Percentiles rank a stretch among this genome's conserved stretches.
Conservation (phyloP, 139 green algal genomes). For the Bryopsis sp. region DNA sequence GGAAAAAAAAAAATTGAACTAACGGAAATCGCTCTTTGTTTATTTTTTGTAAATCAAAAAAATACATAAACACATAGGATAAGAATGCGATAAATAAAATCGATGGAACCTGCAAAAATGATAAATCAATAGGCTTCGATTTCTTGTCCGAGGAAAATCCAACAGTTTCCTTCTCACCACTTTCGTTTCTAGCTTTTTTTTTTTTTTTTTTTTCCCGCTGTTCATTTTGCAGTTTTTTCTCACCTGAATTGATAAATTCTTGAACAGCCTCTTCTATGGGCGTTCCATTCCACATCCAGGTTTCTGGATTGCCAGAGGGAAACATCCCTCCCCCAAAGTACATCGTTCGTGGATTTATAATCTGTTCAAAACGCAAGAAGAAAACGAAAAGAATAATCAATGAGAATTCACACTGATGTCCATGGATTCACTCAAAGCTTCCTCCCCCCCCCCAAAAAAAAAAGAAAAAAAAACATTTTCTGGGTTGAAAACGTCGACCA, state of each 20-base stretch:
- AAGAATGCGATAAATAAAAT: background rate
- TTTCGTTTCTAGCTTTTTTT: background rate
- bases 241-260: slow-evolving; percentile 3
- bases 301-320: background rate
- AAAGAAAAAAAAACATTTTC: background rate
- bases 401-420: no score
- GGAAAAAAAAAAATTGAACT: background rate
- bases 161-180: background rate
- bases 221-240: background rate
- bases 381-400: background rate
- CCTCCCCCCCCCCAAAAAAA: background rate
- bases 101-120: background rate
- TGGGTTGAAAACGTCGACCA: background rate
- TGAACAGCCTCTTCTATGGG: background rate
- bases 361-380: background rate
- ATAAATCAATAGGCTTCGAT: background rate
- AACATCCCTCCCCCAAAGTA: background rate
- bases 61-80: slow-evolving; percentile 1
- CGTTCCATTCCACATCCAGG: slow-evolving; percentile 14
- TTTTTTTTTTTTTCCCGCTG: background rate
- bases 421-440: no score
- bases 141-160: background rate
- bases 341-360: background rate
- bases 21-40: no score
- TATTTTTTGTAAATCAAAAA: background rate